Conservation (phyloP, 352 stramenopile species). For the Phytophthora palmivora region DNA sequence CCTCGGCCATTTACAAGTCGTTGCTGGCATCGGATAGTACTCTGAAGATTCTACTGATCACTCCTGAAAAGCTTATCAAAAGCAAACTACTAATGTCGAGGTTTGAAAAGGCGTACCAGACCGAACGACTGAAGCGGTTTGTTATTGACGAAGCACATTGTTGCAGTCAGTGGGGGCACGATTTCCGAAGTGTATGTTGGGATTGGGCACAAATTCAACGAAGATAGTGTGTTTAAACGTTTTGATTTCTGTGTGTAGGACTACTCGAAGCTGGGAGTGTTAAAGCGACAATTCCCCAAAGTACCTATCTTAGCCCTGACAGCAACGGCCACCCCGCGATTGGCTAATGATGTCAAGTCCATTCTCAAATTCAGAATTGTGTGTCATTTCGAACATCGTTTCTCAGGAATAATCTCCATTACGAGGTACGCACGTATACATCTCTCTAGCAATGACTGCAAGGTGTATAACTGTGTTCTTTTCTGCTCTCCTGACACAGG, state of each 20-base stretch:
- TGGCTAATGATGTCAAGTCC: constrained; percentile 78
- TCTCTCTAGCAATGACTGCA: background rate
- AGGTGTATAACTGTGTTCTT: constrained; percentile 5
- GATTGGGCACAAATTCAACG: background rate
- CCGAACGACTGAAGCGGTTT: constrained; percentile 86
- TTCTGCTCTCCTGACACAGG: constrained; percentile 18
- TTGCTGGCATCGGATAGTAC: constrained; percentile 71
- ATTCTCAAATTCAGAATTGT: constrained; percentile 77
- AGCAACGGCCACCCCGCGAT: constrained; percentile 79
- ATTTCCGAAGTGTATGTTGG: constrained; percentile 72
- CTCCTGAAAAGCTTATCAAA: constrained; percentile 93
- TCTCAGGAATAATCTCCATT: constrained; percentile 92
- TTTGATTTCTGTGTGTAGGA: constrained; percentile 52
- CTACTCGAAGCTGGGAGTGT: constrained; percentile 93
- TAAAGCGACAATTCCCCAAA: constrained; percentile 90
- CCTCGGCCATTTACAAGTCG: constrained; percentile 75
- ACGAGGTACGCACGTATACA: constrained; percentile 70
- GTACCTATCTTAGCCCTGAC: constrained; percentile 94
- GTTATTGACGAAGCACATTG: constrained; percentile 94
- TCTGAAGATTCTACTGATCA: constrained; percentile 91
- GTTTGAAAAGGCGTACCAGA: constrained; percentile 90
- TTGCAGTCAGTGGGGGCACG: constrained; percentile 85
- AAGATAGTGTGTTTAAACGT: background rate
- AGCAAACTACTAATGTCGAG: constrained; percentile 90
- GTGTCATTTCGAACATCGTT: constrained; percentile 92